Percentiles rank a stretch among this genome's conserved stretches.
Evolutionary conservation across 805 yeast species (phyloP).

Genomic region (Starmera caribaea): DNA sequence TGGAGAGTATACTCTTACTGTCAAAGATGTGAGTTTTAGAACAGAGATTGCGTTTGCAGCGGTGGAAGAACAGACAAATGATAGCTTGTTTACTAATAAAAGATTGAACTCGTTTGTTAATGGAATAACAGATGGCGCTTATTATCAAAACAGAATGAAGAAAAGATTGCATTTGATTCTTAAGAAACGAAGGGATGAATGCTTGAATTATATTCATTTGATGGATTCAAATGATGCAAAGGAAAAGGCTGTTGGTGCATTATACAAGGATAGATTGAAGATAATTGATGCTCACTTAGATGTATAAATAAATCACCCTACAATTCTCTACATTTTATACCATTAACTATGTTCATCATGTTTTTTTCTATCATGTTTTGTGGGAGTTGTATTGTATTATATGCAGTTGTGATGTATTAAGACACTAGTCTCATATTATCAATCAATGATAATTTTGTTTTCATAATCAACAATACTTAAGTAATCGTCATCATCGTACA

Average conservation of each 20-base stretch:
- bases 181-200: constrained; percentile 17
- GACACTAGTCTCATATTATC: not conserved
- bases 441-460: not conserved
- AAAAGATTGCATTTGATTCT: constrained; percentile 25
- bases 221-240: constrained; percentile 14
- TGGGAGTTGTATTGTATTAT: constrained; percentile 1
- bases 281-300: constrained; percentile 6
- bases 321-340: too few relatives aligned
- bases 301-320: not conserved
- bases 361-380: too few relatives aligned
- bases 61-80: constrained; percentile 24
- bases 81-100: constrained; percentile 7
- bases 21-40: constrained; percentile 53
- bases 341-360: constrained; percentile 1
- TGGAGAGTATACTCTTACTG: constrained; percentile 64
- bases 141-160: constrained; percentile 24
- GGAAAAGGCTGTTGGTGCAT: constrained; percentile 1
- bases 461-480: not conserved
- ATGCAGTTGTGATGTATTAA: not conserved
- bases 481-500: not conserved
- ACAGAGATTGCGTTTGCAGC: constrained; percentile 68
- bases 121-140: constrained; percentile 40
- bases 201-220: constrained; percentile 12
- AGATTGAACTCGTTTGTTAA: constrained; percentile 13
- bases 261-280: constrained; percentile 9